phyloP scores from a whole-genome alignment of 805 yeast genomes.

The Hanseniaspora nectarophila region DNA sequence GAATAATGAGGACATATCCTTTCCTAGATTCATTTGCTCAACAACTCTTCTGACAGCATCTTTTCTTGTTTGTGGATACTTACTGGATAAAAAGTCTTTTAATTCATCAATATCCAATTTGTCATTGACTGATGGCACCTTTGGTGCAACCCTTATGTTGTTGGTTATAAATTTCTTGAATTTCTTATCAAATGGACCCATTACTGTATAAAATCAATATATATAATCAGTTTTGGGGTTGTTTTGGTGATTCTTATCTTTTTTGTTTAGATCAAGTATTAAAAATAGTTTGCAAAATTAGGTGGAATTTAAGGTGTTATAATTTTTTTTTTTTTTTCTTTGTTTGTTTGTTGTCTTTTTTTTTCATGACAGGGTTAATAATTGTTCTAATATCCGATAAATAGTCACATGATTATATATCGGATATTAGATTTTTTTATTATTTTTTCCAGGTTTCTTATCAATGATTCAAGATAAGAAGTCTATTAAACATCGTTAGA shows the following conservation, averaged over 20 bases:
- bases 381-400: not conserved
- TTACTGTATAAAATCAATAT: too few species aligned
- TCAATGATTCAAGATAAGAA: too few species aligned
- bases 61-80: conserved; percentile 85
- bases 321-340: too few species aligned
- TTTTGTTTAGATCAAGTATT: not conserved
- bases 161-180: conserved; percentile 28
- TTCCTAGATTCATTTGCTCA: conserved; percentile 96
- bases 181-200: conserved; percentile 29
- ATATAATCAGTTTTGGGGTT: too few species aligned
- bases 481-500: too few species aligned
- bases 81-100: conserved; percentile 81
- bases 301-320: not conserved
- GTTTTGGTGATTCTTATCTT: not conserved
- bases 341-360: not conserved
- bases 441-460: too few species aligned
- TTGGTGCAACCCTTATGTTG: conserved; percentile 30
- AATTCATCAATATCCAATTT: conserved; percentile 81
- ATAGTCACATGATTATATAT: not conserved
- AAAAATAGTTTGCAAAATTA: too few species aligned
- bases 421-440: too few species aligned
- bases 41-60: conserved; percentile 95
- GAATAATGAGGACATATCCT: conserved; percentile 85
- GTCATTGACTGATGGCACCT: conserved; percentile 23
- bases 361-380: too few species aligned